A percentile compares a stretch with the other conserved stretches of the same genome.
Conservation (phyloP, 78 protist genomes). For the Paratrimastix pyriformis region DNA sequence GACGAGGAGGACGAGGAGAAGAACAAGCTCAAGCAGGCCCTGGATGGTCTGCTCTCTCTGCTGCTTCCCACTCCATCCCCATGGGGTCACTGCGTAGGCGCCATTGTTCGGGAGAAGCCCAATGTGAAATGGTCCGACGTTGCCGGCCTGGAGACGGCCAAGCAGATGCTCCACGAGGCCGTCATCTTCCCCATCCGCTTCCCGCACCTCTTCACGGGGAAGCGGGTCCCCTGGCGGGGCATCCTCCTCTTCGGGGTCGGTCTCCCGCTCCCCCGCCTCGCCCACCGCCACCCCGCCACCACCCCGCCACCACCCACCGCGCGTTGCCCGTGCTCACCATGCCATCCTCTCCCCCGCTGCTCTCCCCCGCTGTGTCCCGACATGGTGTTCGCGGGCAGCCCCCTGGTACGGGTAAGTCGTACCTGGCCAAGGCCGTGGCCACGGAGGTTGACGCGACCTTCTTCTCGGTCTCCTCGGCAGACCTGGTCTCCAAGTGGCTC, state of each 20-base stretch:
- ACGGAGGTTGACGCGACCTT: conserved; percentile 89
- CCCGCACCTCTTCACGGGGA: conserved; percentile 90
- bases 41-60: background rate
- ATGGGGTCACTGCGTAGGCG: conserved; percentile 3
- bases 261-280: too few relatives aligned
- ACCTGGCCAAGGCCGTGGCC: conserved; percentile 97
- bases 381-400: too few relatives aligned
- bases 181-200: conserved; percentile 88
- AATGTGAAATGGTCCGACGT: conserved; percentile 89
- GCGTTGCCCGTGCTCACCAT: too few relatives aligned
- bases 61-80: background rate
- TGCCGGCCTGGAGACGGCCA: conserved; percentile 91
- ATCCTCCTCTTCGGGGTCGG: conserved; percentile 92
- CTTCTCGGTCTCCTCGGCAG: conserved; percentile 83
- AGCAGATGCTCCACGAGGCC: conserved; percentile 87
- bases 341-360: too few relatives aligned
- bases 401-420: conserved; percentile 95
- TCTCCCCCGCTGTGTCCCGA: too few relatives aligned
- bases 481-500: conserved; percentile 86
- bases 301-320: too few relatives aligned
- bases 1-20: conserved; percentile 52
- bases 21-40: conserved; percentile 1
- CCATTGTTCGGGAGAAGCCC: conserved; percentile 85
- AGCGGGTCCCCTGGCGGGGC: conserved; percentile 94
- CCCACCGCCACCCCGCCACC: too few relatives aligned